Evolutionary conservation across 2,329 filamentous ascomycete genomes (phyloP), one percentile per base, ranked within the genome.

Genomic region (Trichoderma sp.): DNA sequence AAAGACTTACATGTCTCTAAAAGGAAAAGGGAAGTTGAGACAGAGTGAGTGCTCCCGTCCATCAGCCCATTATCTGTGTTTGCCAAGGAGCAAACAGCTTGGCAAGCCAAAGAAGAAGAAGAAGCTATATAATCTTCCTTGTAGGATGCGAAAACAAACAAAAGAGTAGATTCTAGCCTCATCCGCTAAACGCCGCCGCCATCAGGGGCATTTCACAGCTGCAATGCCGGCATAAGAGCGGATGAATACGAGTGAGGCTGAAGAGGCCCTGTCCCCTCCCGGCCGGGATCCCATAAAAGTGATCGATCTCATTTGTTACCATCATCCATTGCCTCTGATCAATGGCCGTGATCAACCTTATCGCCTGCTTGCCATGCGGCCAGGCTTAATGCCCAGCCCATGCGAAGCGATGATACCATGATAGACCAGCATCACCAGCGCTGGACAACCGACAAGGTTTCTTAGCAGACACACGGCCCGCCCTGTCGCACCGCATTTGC

Each of bases 261-360:
- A 66, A 49, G 26, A 24, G 18, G 16, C 64, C 64, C 54, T 59
- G 64, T 66, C 64, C 21, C 18, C 30, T 46, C 37, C 52, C 30
- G 26, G 24, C 32, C 49, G 28, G 14, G 18, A 30, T 16, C 14
- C 5, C 18, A 43, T 14, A 30, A 39, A 58, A 30, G 39, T 43
- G 39, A 66, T 66, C 64, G 64, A 49, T 51, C 39, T 59, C 64
- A 59, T 66, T 59, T 58, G 39, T 51, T 34, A 59, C 37, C 30
- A 46, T 32, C 39, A 46, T 51, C 28, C 49, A 32, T 32, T 51
- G 13, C 39, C 39, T 43, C 39, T 32, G 61, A 34, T 55, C 51
- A 65, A 30, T 43, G 18, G 30, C n/a, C 8, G 51, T 13, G 52
- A 66, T 66, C 63, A 58, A 49, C 52, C 52, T 66, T 56, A 46